Base-by-base conservation (phyloP, 2,329 filamentous ascomycete genomes). In the Rosellinia necatrix region DNA sequence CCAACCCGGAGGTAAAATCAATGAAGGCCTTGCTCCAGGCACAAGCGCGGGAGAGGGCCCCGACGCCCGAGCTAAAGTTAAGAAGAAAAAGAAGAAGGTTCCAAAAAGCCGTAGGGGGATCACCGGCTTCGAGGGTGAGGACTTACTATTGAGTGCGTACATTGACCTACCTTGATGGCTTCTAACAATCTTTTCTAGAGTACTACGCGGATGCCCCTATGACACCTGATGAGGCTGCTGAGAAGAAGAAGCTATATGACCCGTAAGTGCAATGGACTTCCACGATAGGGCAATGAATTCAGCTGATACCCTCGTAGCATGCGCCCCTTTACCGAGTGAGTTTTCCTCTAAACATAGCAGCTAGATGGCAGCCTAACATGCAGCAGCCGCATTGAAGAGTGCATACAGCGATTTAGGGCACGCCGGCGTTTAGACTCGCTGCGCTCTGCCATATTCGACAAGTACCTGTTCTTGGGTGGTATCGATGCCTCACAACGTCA, bases 391-490 rank as follows among this genome's bases (percentile, higher is more conserved):
- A 91, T 97, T 35, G 88, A 97, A 68, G 82, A 87, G 22, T 94
- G 91, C 42, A 89, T 97, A 51, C 86, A 92, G 63, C 88, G 91
- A 12, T 99, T 88, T 74, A 85, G 89, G 59, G 80, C 83, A 30
- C 89, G 87, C 42, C 88, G 92, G 27, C 92, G 90, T 62, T 82
- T 96, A 56, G 83, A 89, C 56, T 72, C 77, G 10, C 77, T 84
- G 3, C 85, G 85, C 21, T 72, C 78, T 4, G 76, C 81, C 15
- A 75, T 92, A 29, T 94, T 99, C 73, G 81, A 84, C 66, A 90
- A 89, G 61, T 96, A 94, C 68, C 82, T 97, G 54, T 81, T 84
- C 30, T 88, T 93, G 40, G 94, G 94, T 2, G 93, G 94, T 3
- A 81, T 99, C 35, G 86, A 91, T 38, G 76, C 81, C 6, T 71